A percentile compares a stretch with the other conserved stretches of the same genome.
Evolutionary conservation across 805 yeast species (phyloP).

Genomic region (Kazachstania psychrophila): DNA sequence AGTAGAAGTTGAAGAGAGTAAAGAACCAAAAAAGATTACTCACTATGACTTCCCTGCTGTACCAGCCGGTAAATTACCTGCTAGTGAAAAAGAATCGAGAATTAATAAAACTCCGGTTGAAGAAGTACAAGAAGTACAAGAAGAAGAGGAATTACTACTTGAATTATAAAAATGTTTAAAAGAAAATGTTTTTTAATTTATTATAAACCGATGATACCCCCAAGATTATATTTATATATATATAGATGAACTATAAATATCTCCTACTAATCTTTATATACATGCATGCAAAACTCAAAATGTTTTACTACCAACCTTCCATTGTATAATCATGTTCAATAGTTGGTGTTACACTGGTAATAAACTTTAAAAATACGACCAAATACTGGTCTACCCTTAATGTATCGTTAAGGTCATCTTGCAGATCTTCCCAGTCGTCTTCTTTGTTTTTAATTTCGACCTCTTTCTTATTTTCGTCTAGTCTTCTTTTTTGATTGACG

Average conservation of each 20-base stretch:
- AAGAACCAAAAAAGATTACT: constrained; percentile 22
- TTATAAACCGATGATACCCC: no score
- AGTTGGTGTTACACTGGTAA: constrained; percentile 95
- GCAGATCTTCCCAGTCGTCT: constrained; percentile 54
- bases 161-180: constrained; percentile 17
- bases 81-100: constrained; percentile 5
- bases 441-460: constrained; percentile 20
- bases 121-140: constrained; percentile 17
- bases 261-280: background rate
- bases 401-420: constrained; percentile 34
- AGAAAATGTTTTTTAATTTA: no score
- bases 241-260: background rate
- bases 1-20: constrained; percentile 5
- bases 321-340: constrained; percentile 97
- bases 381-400: constrained; percentile 87
- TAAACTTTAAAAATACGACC: constrained; percentile 82
- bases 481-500: constrained; percentile 35
- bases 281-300: background rate
- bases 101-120: constrained; percentile 3
- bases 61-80: constrained; percentile 27
- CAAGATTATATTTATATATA: background rate
- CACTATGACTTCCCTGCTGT: constrained; percentile 35
- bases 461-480: constrained; percentile 41
- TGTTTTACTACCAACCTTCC: constrained; percentile 59
- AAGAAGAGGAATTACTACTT: constrained; percentile 23